Conservation (phyloP, 2,329 filamentous ascomycete species). For the Pseudopithomyces maydicus region DNA sequence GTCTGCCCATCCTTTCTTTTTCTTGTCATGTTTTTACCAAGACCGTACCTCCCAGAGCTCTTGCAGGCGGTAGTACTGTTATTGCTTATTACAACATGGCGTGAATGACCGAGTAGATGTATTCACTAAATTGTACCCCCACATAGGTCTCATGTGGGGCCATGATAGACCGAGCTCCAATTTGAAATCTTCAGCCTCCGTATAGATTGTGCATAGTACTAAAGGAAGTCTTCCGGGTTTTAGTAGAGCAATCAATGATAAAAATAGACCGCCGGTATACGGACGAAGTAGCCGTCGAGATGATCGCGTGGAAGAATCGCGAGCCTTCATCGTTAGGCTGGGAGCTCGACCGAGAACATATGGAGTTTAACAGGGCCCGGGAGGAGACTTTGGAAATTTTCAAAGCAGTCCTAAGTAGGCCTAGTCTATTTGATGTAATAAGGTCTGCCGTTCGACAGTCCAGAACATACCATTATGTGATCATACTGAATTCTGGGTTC, state of each 20-base stretch:
- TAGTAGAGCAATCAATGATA: background rate
- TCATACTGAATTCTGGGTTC: no score
- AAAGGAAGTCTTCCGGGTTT: background rate
- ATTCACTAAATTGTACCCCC: background rate
- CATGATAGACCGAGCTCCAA: background rate
- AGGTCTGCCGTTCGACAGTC: no score
- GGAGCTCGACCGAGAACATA: background rate
- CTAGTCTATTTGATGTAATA: background rate
- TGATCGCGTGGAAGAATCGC: background rate
- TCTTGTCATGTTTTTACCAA: background rate
- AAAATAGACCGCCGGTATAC: background rate
- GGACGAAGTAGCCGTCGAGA: background rate
- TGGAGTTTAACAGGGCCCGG: background rate
- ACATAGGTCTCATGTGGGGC: conserved; percentile 1
- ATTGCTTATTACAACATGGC: no score
- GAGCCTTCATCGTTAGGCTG: background rate
- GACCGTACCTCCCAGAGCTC: background rate
- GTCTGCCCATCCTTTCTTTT: background rate
- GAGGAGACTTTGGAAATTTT: background rate
- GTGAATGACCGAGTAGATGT: background rate
- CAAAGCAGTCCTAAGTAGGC: no score
- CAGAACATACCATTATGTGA: no score
- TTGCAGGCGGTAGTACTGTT: background rate
- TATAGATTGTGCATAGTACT: background rate
- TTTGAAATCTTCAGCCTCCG: conserved; percentile 1